Evolutionary conservation across 176 grass and related monocot genomes (phyloP).

Genomic region (Oryza officinalis): DNA sequence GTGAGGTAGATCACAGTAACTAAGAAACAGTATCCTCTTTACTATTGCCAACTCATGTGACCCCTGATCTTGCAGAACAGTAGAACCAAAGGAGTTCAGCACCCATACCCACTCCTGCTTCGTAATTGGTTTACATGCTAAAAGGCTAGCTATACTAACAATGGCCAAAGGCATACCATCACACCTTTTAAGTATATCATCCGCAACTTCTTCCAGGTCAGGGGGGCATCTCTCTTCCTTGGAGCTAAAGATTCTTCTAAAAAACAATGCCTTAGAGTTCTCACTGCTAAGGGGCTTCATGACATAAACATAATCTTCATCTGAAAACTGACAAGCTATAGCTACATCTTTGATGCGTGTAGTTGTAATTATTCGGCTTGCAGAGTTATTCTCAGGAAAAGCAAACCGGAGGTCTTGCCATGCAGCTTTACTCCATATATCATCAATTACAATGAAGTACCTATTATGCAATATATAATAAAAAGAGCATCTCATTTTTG

Average conservation of each 20-base stretch:
- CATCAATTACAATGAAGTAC: conserved; percentile 46
- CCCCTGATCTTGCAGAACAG: too few species aligned
- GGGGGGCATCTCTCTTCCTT: neutral
- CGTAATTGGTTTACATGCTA: conserved; percentile 1
- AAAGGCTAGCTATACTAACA: conserved; percentile 36
- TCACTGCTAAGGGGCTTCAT: conserved; percentile 16
- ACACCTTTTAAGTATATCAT: conserved; percentile 33
- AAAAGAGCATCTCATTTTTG: neutral
- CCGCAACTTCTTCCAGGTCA: conserved; percentile 19
- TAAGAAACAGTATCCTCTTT: conserved; percentile 27
- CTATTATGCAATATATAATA: neutral
- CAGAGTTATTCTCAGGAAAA: conserved; percentile 23
- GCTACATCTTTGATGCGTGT: conserved; percentile 42
- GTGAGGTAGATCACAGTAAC: conserved; percentile 32
- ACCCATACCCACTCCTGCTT: conserved; percentile 25
- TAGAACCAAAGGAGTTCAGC: neutral
- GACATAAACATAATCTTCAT: neutral
- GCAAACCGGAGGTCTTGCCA: conserved; percentile 18
- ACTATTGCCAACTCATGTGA: conserved; percentile 8
- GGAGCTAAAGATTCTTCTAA: conserved; percentile 28
- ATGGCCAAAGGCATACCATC: conserved; percentile 34
- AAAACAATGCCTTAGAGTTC: conserved; percentile 29
- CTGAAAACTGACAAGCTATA: conserved; percentile 8
- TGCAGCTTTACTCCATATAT: conserved; percentile 36
- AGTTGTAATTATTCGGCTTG: conserved; percentile 36